Evolutionary conservation across 2,329 filamentous ascomycete species (phyloP), one percentile per base, ranked within the genome.

Genomic region (Aspergillus udagawae): DNA sequence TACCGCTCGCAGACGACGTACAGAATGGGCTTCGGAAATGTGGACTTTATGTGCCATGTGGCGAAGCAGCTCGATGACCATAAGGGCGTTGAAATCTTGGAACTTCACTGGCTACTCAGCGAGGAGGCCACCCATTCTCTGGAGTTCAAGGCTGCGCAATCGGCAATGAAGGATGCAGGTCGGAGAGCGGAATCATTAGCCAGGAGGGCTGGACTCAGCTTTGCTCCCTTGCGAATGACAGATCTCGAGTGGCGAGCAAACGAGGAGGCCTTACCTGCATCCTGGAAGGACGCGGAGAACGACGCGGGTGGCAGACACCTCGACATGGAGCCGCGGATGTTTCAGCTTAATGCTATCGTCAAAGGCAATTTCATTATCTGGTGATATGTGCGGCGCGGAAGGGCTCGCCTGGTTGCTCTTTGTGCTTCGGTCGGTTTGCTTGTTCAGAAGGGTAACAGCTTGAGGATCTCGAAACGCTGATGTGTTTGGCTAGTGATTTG

Each of bases 11-110:
- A 54, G 20, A 57, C 62, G 27, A 61, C 50, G 0, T 56, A 68
- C 41, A 58, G 61, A 6, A 62, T 64, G 3, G 56, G 59, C 7
- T 71, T 71, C 52, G 64, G 60, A 1, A 63, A 69, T 48, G 66
- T 70, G 25, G 10, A 42, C 12, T 58, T 56, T 8, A 51, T 71
- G 9, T 59, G 63, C 20, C 48, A 66, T 3, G 56, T 67, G 8
- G 55, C 63, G 1, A 58, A 59, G 4, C 42, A 60, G 23, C 57
- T 70, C 3, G 41, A 65, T 14, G 27, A n/a, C 1, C 59, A 62
- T 28, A 56, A 60, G 3, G 63, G 58, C 32, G 65, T 70, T 17
- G 61, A 65, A 14, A 62, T 70, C 10, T 45, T 38, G 14, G 32
- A 38, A 38, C 32, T 38, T 17, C 14, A 38, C 6, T 38, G 32